These are phyloP conservation scores for Gossypium herbaceum DNA, from an alignment of 345 rosid genomes.

Conservation along the genomic window DNA sequence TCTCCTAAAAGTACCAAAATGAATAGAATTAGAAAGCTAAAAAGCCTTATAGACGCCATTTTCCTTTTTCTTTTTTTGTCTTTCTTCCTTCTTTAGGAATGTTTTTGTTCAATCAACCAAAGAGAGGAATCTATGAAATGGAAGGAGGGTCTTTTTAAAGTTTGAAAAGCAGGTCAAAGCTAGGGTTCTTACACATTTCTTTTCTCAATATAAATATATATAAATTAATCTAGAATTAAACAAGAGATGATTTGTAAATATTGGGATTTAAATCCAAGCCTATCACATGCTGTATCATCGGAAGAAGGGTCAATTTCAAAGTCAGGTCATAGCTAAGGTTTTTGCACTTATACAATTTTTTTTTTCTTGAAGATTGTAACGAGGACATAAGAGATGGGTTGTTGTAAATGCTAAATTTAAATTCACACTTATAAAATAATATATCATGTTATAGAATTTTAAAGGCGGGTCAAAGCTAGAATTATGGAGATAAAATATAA, in stretches of 20 bases:
- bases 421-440: too few species aligned
- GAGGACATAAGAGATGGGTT: too few species aligned
- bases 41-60: slow-evolving; percentile 32
- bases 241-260: too few species aligned
- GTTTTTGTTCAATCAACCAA: slow-evolving; percentile 8
- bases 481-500: not conserved
- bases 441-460: slow-evolving; percentile 12
- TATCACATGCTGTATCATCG: too few species aligned
- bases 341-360: too few species aligned
- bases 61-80: not conserved
- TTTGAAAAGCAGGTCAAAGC: slow-evolving; percentile 33
- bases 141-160: slow-evolving; percentile 24
- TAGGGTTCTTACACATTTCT: slow-evolving; percentile 22
- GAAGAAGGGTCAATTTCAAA: too few species aligned
- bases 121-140: slow-evolving; percentile 25
- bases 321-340: too few species aligned
- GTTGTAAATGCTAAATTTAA: too few species aligned
- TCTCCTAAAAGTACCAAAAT: slow-evolving; percentile 22
- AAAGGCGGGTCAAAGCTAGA: slow-evolving; percentile 34
- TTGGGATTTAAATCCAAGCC: too few species aligned
- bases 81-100: slow-evolving; percentile 18
- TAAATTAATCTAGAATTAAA: too few species aligned
- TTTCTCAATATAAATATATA: too few species aligned
- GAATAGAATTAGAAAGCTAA: slow-evolving; percentile 25
- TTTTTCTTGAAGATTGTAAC: too few species aligned